Conservation (phyloP, 1,139 yeast genomes). For the Blastobotrys persicus region DNA sequence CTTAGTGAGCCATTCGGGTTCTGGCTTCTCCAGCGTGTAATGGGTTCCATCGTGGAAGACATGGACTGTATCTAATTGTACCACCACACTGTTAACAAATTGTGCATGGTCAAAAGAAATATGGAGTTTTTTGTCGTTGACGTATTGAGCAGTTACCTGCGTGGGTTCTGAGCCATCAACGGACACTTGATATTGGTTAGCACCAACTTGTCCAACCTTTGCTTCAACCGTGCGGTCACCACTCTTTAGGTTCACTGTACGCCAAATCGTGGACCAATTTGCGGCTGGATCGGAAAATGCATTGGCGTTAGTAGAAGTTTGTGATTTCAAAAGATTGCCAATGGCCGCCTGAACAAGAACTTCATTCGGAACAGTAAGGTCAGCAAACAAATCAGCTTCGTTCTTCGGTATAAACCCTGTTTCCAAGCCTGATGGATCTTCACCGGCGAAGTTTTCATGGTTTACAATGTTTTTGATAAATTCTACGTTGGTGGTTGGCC, state of each 20-base stretch:
- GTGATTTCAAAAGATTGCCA: slow-evolving; percentile 22
- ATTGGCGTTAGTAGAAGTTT: slow-evolving; percentile 13
- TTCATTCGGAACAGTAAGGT: slow-evolving; percentile 24
- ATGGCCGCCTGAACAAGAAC: slow-evolving; percentile 37
- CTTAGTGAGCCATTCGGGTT: slow-evolving; percentile 34
- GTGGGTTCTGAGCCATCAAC: slow-evolving; percentile 16
- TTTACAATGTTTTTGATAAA: slow-evolving; percentile 34
- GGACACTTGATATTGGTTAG: slow-evolving; percentile 16
- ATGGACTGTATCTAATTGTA: slow-evolving; percentile 28
- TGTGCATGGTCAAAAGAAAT: slow-evolving; percentile 30
- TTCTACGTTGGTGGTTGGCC: slow-evolving; percentile 39
- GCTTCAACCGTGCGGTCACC: slow-evolving; percentile 15
- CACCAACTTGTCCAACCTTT: slow-evolving; percentile 19
- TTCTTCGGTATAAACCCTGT: slow-evolving; percentile 38
- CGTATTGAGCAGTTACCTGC: slow-evolving; percentile 12
- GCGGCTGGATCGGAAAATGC: slow-evolving; percentile 18
- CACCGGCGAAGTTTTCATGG: slow-evolving; percentile 32
- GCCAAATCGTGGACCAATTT: slow-evolving; percentile 18
- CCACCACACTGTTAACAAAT: slow-evolving; percentile 32
- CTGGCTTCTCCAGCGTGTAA: slow-evolving; percentile 30
- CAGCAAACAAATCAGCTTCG: slow-evolving; percentile 26
- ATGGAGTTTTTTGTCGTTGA: slow-evolving; percentile 23
- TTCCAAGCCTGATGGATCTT: slow-evolving; percentile 34
- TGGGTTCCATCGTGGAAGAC: slow-evolving; percentile 36
- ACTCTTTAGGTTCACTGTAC: slow-evolving; percentile 15